These are phyloP conservation scores for Leccinum barrowsii DNA, from an alignment of 768 basidiomycete species.

Conservation along the genomic window DNA sequence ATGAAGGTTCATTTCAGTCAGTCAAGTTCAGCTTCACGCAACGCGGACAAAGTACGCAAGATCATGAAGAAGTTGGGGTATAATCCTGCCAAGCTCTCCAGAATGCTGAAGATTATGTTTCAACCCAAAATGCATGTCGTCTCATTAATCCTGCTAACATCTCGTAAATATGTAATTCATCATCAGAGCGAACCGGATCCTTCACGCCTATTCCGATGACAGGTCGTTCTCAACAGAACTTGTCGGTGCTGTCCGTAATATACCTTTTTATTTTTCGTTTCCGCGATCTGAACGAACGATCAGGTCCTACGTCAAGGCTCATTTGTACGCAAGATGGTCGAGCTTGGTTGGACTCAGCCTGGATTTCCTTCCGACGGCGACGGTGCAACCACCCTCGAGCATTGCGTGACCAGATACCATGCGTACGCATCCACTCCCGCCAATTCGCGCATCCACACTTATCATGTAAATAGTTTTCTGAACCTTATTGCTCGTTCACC, in stretches of 20 bases:
- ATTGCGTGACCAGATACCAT: conserved; percentile 54
- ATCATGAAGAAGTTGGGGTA: conserved; percentile 11
- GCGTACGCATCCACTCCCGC: conserved; percentile 34
- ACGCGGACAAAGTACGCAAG: background rate
- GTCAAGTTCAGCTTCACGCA: background rate
- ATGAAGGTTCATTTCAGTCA: conserved; percentile 1
- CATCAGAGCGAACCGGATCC: conserved; percentile 34
- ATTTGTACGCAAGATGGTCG: conserved; percentile 51
- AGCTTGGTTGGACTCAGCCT: conserved; percentile 48
- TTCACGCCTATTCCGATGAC: conserved; percentile 48
- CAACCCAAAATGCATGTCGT: conserved; percentile 19
- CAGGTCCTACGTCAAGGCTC: conserved; percentile 54
- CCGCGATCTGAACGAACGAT: background rate
- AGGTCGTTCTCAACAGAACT: conserved; percentile 53
- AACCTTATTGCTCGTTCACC: conserved; percentile 47
- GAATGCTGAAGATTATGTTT: conserved; percentile 1
- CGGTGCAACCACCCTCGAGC: conserved; percentile 43
- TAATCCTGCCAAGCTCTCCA: conserved; percentile 6
- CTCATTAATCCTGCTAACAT: background rate
- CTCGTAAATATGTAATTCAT: background rate
- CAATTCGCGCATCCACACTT: background rate
- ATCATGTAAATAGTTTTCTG: conserved; percentile 37
- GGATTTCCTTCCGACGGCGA: conserved; percentile 35
- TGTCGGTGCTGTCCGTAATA: conserved; percentile 44
- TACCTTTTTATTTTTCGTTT: background rate